phyloP scores from a whole-genome alignment of 2,329 filamentous ascomycete genomes.

The Calonectria pteridis region DNA sequence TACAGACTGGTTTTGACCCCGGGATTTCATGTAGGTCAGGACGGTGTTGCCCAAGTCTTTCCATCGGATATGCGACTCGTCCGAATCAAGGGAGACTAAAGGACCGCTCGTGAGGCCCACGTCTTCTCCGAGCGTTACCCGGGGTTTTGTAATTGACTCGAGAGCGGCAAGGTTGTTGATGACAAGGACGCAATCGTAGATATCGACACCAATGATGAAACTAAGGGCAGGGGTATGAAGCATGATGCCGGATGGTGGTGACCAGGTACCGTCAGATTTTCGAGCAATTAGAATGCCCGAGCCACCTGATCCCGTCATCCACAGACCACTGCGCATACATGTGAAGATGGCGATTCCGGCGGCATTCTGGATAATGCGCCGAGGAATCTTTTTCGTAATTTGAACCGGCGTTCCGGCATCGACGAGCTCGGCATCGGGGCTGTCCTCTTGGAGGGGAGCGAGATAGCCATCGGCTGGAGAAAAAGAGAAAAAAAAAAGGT shows the following conservation, averaged over 20 bases:
- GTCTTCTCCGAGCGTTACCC: constrained; percentile 85
- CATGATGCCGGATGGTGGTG: constrained; percentile 89
- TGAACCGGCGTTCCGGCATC: constrained; percentile 64
- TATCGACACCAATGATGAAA: constrained; percentile 91
- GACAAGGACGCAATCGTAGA: constrained; percentile 95
- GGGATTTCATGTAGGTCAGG: constrained; percentile 70
- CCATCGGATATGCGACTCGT: constrained; percentile 65
- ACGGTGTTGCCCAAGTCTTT: constrained; percentile 67
- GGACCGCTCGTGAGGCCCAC: constrained; percentile 83
- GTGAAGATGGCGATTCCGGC: constrained; percentile 95
- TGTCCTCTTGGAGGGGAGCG: constrained; percentile 56
- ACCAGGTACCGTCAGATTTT: constrained; percentile 90
- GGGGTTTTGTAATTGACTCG: constrained; percentile 84
- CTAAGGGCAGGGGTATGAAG: constrained; percentile 90
- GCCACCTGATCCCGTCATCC: constrained; percentile 91
- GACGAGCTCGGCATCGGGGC: constrained; percentile 45
- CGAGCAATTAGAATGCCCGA: constrained; percentile 88
- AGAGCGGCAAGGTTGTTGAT: constrained; percentile 90
- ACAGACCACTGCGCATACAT: constrained; percentile 92
- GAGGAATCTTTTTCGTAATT: constrained; percentile 84
- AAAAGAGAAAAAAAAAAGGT: constrained; percentile 30
- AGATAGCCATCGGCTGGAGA: constrained; percentile 68
- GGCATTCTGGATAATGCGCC: constrained; percentile 87
- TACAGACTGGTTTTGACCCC: constrained; percentile 66
- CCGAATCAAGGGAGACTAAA: constrained; percentile 67